Evolutionary conservation across 2,329 filamentous ascomycete species (phyloP).

Genomic region (Simplicillium aogashimaense): DNA sequence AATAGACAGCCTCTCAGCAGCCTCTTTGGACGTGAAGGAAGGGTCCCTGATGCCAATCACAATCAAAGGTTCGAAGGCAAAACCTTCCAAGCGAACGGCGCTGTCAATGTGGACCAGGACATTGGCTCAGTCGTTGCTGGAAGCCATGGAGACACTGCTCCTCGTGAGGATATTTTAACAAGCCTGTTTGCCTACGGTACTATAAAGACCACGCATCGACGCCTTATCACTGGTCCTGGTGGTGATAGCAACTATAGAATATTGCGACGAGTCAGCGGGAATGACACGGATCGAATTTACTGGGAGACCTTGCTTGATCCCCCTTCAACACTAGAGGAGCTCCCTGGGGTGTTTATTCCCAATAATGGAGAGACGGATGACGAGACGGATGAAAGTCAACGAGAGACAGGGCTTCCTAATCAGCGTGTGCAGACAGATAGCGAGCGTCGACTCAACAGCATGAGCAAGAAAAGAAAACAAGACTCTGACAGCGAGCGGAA

Average conservation of each 20-base stretch:
- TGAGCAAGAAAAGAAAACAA: conserved; percentile 22
- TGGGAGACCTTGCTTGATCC: conserved; percentile 34
- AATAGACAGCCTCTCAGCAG: conserved; percentile 68
- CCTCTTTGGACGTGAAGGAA: conserved; percentile 62
- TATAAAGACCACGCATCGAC: conserved; percentile 17
- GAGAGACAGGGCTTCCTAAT: conserved; percentile 14
- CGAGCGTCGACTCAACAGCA: conserved; percentile 27
- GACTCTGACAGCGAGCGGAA: conserved; percentile 28
- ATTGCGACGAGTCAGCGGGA: conserved; percentile 17
- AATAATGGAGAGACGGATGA: conserved; percentile 15
- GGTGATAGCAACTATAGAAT: conserved; percentile 25
- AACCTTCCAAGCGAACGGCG: conserved; percentile 49
- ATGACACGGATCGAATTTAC: conserved; percentile 27
- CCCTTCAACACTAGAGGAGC: conserved; percentile 30
- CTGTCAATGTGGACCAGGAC: conserved; percentile 52
- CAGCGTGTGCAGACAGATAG: conserved; percentile 26
- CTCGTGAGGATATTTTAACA: conserved; percentile 50
- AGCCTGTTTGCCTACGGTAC: conserved; percentile 35
- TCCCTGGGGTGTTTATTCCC: conserved; percentile 28
- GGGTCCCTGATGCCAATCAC: conserved; percentile 53
- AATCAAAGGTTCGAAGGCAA: conserved; percentile 55
- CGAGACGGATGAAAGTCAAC: conserved; percentile 7
- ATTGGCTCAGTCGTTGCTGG: conserved; percentile 46
- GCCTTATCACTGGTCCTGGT: conserved; percentile 18
- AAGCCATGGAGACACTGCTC: conserved; percentile 49